phyloP scores from a whole-genome alignment of 2,329 filamentous ascomycete species.

The Xylaria sp. region DNA sequence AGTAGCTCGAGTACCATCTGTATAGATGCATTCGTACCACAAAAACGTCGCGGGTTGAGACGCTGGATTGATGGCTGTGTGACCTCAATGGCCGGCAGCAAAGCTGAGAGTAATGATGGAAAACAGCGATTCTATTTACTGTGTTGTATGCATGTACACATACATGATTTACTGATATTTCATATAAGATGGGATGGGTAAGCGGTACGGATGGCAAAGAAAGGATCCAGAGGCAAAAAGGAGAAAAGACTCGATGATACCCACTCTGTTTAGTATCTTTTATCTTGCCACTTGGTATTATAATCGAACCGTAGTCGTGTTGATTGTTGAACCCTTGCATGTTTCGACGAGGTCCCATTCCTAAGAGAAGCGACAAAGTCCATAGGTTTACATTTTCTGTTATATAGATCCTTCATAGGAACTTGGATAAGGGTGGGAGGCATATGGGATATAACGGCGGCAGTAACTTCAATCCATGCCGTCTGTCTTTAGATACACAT shows the following conservation, averaged over 20 bases:
- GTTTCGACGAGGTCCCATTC: too few species aligned
- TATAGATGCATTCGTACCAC: background rate
- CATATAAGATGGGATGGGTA: background rate
- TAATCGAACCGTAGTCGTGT: background rate
- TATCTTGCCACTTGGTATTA: conserved; percentile 4
- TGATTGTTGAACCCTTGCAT: background rate
- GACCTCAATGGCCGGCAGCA: background rate
- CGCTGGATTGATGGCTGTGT: background rate
- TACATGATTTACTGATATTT: background rate
- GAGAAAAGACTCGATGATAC: conserved; percentile 17
- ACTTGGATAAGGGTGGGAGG: too few species aligned
- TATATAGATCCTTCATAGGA: conserved; percentile 3
- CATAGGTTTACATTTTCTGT: conserved; percentile 16
- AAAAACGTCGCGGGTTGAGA: too few species aligned
- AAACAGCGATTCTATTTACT: background rate
- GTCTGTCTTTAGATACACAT: conserved; percentile 11
- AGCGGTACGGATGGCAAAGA: background rate
- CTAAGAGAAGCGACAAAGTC: background rate
- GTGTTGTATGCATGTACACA: background rate
- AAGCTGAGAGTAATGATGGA: background rate
- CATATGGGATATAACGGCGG: background rate
- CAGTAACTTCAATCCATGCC: background rate
- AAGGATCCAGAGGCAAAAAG: background rate
- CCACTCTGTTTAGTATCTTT: conserved; percentile 7
- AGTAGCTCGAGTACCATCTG: background rate